Base-by-base conservation (phyloP, 2,329 filamentous ascomycete species). In the Fusarium illudens region DNA sequence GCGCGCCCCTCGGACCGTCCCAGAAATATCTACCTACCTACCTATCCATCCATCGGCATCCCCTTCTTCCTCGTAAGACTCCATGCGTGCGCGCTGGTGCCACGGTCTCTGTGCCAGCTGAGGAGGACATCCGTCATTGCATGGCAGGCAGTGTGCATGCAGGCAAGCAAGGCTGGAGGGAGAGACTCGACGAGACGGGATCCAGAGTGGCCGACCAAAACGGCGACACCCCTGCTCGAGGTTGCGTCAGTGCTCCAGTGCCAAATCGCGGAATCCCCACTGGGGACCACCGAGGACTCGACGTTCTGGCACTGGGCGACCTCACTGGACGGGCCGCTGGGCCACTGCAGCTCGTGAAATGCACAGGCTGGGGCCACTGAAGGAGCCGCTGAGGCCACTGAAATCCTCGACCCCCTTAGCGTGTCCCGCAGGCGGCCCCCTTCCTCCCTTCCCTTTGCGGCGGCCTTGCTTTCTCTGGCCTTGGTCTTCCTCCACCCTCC, bases 281-380 rank as follows among this genome's bases (percentile, higher is more conserved):
- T 39, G 50, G 55, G 58, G 55, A 57, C 34, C 46, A 36, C 46
- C 34, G 29, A 54, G 51, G 37, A 51, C 56, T 68, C 56, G 65
- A 65, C 60, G 36, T 52, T 65, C 56, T 46, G 64, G 55, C 65
- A 62, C 65, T 68, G 61, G 52, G 64, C 33, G 50, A 60, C 32
- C 49, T 50, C 37, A 39, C 20, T 37, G 37, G 36, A 22, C 53
- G 50, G 52, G 60, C 60, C 57, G 48, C 60, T 69, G 60, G 66
- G 32, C 66, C 68, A 65, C 58, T 65, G 65, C 68, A 63, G 61
- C 61, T 68, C 53, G 59, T 69, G 65, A 65, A 65, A 71, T 71
- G 66, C 64, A 62, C 34, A 46, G 33, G 59, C 56, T 68, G 65
- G 66, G 60, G 30, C 60, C 67, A 68, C 54, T 71, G 68, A 58